Base-by-base conservation (phyloP, 805 yeast species). In the Pachysolen tannophilus region DNA sequence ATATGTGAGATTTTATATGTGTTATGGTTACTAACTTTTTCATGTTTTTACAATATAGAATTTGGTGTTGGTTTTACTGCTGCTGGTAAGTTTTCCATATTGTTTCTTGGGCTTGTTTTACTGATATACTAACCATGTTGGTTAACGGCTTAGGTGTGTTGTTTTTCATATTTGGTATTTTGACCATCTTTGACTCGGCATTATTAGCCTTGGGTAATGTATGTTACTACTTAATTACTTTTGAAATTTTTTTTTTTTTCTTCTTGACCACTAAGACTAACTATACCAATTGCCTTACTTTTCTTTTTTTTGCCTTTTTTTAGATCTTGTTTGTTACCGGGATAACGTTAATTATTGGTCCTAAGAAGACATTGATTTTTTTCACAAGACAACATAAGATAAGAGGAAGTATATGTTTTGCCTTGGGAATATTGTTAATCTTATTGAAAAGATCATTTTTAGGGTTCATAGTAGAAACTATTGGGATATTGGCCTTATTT, bases 11-110 rank as follows among this genome's bases (percentile, higher is more conserved):
- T n/a, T n/a, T 24, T 8, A 21, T n/a, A 20, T 7, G n/a, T 21
- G 16, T 33, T 32, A 5, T 19, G 11, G 16, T 9, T 19, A 9
- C 14, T 33, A 28, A n/a, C 14, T 8, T 14, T n/a, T n/a, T n/a
- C n/a, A n/a, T 10, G 5, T 8, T 11, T 26, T 8, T 8, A 20
- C 31, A 15, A 15, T 18, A 19, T 41, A 84, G 95, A 87, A 59
- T 78, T 81, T 50, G 97, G 97, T 25, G 96, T 85, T 14, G 95
- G 85, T 3, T 81, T 87, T 66, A 84, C 95, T 4, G 87, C 94
- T 13, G 82, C 81, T 23, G 95, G 78, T 58, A 53, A 32, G 55
- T 46, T 31, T 13, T 8, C 14, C 14, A 14, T 11, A n/a, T n/a
- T n/a, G n/a, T n/a, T n/a, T n/a, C n/a, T n/a, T n/a, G n/a, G n/a